These are phyloP conservation scores for Fusarium sp. DNA, from an alignment of 2,329 filamentous ascomycete genomes.

Conservation along the genomic window DNA sequence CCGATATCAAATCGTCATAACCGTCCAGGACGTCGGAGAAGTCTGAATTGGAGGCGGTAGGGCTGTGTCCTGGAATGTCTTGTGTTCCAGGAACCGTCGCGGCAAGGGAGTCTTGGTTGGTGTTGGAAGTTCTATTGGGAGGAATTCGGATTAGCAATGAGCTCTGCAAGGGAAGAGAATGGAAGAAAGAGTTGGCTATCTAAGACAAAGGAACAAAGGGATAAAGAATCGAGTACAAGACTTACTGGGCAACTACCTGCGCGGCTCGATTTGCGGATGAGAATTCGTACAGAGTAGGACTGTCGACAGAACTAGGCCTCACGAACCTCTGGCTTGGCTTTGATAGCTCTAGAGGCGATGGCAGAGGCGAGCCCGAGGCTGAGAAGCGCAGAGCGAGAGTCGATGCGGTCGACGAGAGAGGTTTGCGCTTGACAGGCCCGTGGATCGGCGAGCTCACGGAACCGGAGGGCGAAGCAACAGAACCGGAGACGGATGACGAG, in stretches of 20 bases:
- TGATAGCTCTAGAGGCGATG: conserved; percentile 55
- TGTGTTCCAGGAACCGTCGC: conserved; percentile 44
- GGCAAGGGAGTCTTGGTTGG: conserved; percentile 42
- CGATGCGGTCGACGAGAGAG: conserved; percentile 63
- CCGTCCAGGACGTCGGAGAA: conserved; percentile 57
- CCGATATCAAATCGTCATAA: conserved; percentile 57
- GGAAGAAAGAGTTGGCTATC: conserved; percentile 7
- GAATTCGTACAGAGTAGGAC: conserved; percentile 71
- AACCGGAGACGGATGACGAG: conserved; percentile 36
- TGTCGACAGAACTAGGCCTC: conserved; percentile 67
- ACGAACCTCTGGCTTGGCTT: conserved; percentile 65
- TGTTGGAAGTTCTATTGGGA: conserved; percentile 41
- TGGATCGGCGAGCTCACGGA: conserved; percentile 37
- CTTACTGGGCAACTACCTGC: conserved; percentile 45
- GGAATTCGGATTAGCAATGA: conserved; percentile 46
- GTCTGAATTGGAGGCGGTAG: conserved; percentile 58
- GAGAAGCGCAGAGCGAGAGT: conserved; percentile 42
- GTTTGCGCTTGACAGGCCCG: conserved; percentile 67
- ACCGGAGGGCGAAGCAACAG: conserved; percentile 19
- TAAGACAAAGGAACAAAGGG: conserved; percentile 21
- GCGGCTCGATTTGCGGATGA: conserved; percentile 47
- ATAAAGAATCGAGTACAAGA: conserved; percentile 19
- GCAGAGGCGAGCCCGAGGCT: conserved; percentile 42
- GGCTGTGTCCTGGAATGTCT: conserved; percentile 56
- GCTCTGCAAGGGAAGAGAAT: conserved; percentile 19